A percentile compares a stretch with the other conserved stretches of the same genome.
Evolutionary conservation across 2,329 filamentous ascomycete genomes (phyloP).

Genomic region (Aspergillus aculeatus): DNA sequence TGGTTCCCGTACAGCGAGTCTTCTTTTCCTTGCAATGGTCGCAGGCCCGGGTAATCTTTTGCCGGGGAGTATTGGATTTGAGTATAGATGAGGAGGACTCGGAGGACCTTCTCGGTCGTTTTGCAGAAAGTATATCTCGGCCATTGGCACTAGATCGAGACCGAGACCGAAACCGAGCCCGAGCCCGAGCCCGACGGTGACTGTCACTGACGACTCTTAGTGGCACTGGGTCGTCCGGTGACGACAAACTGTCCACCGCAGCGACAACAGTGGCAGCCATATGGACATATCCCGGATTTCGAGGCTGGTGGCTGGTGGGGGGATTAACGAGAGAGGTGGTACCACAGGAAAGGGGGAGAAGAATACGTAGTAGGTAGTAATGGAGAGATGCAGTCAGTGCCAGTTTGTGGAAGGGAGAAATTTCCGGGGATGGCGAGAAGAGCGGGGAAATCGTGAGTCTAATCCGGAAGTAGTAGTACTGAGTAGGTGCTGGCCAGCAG

Average conservation of each 20-base stretch:
- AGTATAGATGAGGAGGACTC: slow-evolving; percentile 16
- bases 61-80: slow-evolving; percentile 26
- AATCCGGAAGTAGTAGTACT: too few relatives aligned
- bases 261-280: neutral
- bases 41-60: slow-evolving; percentile 41
- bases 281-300: neutral
- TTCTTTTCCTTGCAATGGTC: slow-evolving; percentile 42
- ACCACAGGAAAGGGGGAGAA: too few relatives aligned
- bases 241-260: neutral
- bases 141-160: neutral
- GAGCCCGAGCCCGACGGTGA: too few relatives aligned
- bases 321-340: too few relatives aligned
- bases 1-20: slow-evolving; percentile 38
- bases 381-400: too few relatives aligned
- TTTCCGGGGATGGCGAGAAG: neutral
- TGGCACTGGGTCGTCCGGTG: neutral
- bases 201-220: neutral
- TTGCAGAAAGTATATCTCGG: slow-evolving; percentile 2
- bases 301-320: too few relatives aligned
- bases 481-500: too few relatives aligned
- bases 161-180: neutral
- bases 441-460: neutral
- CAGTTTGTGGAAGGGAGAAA: neutral
- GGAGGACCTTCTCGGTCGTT: slow-evolving; percentile 33
- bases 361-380: too few relatives aligned